Evolutionary conservation across 305 asterid species (phyloP).

Genomic region (Fraxinus angustifolia): DNA sequence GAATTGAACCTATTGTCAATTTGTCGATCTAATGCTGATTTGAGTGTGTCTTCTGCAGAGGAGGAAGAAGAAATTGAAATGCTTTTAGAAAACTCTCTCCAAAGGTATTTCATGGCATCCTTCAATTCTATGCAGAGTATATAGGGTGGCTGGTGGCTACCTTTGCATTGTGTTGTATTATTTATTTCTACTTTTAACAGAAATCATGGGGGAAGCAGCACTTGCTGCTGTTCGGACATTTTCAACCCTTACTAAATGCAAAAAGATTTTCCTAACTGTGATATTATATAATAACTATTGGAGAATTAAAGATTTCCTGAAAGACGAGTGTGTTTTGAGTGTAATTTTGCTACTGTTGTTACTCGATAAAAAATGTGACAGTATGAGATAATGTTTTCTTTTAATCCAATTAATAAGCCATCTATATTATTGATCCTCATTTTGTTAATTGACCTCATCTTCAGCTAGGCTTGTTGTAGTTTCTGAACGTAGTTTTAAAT

Average conservation of each 20-base stretch:
- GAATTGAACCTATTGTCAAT: constrained; percentile 4
- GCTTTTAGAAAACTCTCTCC: constrained; percentile 96
- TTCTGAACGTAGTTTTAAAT: neutral
- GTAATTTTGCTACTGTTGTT: neutral
- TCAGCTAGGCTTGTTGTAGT: constrained; percentile 1
- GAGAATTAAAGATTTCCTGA: neutral
- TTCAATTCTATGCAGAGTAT: constrained; percentile 6
- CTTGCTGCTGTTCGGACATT: neutral
- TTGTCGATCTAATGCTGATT: constrained; percentile 20
- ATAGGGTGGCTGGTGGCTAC: constrained; percentile 12
- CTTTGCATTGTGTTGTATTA: constrained; percentile 11
- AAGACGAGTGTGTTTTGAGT: neutral
- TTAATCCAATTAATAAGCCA: neutral
- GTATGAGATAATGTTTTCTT: neutral
- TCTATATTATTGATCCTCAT: neutral
- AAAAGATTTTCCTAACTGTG: neutral
- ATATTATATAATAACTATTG: neutral
- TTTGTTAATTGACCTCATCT: neutral
- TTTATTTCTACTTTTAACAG: neutral
- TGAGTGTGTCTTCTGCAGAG: constrained; percentile 49
- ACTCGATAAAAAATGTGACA: neutral
- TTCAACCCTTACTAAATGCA: neutral
- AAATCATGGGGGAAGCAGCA: constrained; percentile 3
- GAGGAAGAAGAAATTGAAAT: constrained; percentile 99
- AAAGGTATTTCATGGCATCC: constrained; percentile 50